These are phyloP conservation scores for Eimeria acervulina DNA, from an alignment of 169 alveolate species.

Conservation along the genomic window DNA sequence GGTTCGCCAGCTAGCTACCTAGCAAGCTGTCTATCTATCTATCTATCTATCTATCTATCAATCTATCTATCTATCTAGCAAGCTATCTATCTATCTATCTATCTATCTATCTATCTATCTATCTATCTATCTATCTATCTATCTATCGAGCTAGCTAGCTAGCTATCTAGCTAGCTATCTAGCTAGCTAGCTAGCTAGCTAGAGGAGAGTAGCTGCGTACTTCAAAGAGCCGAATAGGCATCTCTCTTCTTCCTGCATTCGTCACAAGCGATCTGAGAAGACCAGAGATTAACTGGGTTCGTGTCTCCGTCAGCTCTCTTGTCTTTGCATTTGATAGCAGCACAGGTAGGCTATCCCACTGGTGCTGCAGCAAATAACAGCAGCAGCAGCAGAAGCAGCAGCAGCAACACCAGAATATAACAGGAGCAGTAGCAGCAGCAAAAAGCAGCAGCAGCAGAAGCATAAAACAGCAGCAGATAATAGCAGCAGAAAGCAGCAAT, in stretches of 20 bases:
- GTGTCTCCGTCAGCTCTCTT: slow-evolving; percentile 89
- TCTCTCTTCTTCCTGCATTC: slow-evolving; percentile 87
- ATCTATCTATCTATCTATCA: neutral
- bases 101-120: neutral
- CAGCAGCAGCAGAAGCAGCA: slow-evolving; percentile 7
- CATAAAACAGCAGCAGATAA: no score
- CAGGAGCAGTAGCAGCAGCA: slow-evolving; percentile 12
- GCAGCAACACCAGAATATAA: neutral
- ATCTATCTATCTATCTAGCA: neutral
- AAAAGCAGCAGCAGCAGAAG: neutral
- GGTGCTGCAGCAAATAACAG: slow-evolving; percentile 77
- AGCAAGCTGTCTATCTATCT: no score
- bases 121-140: neutral
- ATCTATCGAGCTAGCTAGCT: neutral
- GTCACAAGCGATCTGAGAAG: slow-evolving; percentile 89
- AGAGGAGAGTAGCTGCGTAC: slow-evolving; percentile 56
- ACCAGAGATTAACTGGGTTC: slow-evolving; percentile 94
- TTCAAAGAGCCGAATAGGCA: slow-evolving; percentile 93
- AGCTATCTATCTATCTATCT: slow-evolving; percentile 7
- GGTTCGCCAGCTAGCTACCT: no score
- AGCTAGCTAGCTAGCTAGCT: neutral
- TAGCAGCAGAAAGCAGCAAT: no score
- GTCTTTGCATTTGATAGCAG: slow-evolving; percentile 92
- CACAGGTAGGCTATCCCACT: slow-evolving; percentile 87
- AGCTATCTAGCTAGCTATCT: neutral